Evolutionary conservation across 129 eudicot genomes (phyloP), one percentile per base, ranked within the genome.

Genomic region (Lactuca saligna): DNA sequence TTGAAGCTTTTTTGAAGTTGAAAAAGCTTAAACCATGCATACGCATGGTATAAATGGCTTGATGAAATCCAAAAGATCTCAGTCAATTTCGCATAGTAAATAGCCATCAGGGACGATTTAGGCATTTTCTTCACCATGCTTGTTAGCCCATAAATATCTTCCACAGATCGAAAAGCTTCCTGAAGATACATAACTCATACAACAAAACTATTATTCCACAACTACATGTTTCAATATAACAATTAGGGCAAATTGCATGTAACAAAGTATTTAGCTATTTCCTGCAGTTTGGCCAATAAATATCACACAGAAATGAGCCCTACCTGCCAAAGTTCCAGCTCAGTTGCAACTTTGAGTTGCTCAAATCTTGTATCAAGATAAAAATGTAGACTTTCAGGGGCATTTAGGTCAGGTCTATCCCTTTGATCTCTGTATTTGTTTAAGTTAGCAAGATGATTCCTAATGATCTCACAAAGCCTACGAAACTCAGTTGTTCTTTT

Each of bases 111-210:
- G 16, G 99, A 89, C 8, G 97, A 70, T 75, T 94, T 94, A 4
- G 97, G 97, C 61, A 81, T 87, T 70, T 94, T 94, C 78, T 94
- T 94, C 66, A 94, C 99, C 92, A 94, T 76, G 75, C 84, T 85
- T 63, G 87, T 87, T 57, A 94, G 73, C 34, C 97, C 99, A 78
- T 87, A 82, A 4, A 89, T 94, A 79, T 94, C 99, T 69, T 94
- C 99, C 49, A 94, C 92, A 5, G 97, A 87, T n/a, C 99, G 95
- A 66, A 94, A 94, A 25, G 99, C 97, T 74, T 94, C 99, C 99
- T 93, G 82, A 53, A 80, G 29, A 63, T 54, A 49, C n/a, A 57
- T 60, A 49, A 63, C 46, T 35, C n/a, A 57, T 60, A 49, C 41
- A 39, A 17, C 49, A 8, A 49, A 10, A 34, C 34, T 16, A 34